Evolutionary conservation across 2,329 filamentous ascomycete genomes (phyloP).

Genomic region (Arthrobotrys musiformis): DNA sequence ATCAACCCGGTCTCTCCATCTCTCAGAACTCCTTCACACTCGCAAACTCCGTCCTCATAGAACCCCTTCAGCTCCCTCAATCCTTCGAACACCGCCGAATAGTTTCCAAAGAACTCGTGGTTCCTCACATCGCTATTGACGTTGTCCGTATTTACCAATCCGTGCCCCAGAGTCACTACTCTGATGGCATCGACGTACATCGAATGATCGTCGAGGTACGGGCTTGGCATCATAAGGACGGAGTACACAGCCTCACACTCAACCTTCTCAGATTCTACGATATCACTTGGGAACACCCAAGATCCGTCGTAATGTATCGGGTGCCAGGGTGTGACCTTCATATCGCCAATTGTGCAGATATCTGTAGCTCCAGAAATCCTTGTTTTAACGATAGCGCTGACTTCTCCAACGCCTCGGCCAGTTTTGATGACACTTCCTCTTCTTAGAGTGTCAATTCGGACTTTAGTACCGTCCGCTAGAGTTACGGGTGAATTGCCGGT

Average conservation of each 20-base stretch:
- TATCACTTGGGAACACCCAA: constrained; percentile 67
- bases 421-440: constrained; percentile 67
- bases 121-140: constrained; percentile 63
- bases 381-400: constrained; percentile 68
- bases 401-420: constrained; percentile 66
- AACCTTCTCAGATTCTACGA: constrained; percentile 60
- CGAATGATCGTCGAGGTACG: constrained; percentile 66
- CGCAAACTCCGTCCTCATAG: constrained; percentile 63
- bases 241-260: constrained; percentile 70
- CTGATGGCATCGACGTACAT: constrained; percentile 64
- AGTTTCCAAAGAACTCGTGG: constrained; percentile 70
- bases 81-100: constrained; percentile 64
- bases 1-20: constrained; percentile 63
- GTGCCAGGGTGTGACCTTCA: constrained; percentile 72
- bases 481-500: constrained; percentile 66
- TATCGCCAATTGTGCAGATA: constrained; percentile 66
- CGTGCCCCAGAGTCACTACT: constrained; percentile 72
- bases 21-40: constrained; percentile 65
- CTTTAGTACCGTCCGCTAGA: constrained; percentile 63
- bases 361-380: constrained; percentile 61
- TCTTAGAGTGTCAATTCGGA: constrained; percentile 65
- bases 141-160: constrained; percentile 61
- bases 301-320: constrained; percentile 65
- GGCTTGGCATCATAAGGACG: constrained; percentile 67
- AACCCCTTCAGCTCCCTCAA: constrained; percentile 62